Evolutionary conservation across 2,329 filamentous ascomycete genomes (phyloP), one percentile per base, ranked within the genome.

Genomic region (Colletotrichum cereale): DNA sequence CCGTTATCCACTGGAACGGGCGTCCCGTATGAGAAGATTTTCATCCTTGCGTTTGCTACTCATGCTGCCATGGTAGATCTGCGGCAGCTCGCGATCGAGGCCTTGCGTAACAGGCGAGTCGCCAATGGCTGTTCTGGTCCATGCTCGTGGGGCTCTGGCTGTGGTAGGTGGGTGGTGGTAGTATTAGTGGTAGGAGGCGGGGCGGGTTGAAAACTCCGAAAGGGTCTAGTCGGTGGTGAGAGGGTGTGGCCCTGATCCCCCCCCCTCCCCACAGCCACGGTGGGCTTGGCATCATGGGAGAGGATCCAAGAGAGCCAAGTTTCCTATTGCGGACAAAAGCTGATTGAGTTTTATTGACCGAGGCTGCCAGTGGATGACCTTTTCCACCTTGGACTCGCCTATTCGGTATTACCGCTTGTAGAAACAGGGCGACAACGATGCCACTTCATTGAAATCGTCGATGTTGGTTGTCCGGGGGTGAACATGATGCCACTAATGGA

Each of bases 161-260:
- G 64, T 66, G 57, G 65, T 63, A 60, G 69, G 58, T 63, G 66
- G 69, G 58, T 64, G 58, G 21, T 44, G 16, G 40, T 44, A n/a
- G 40, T 42, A 3, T 42, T n/a, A n/a, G 21, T n/a, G 21, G 16
- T 42, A 42, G 18, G 42, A 47, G 44, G 44, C 44, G 69, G 68
- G 69, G 60, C 69, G 53, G 65, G 38, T 69, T 63, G 69, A 72
- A 72, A 72, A 72, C 69, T 69, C 69, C 69, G 69, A 72, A 72
- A 72, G 66, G 58, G 69, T 72, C 65, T 68, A 65, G 18, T 63
- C 58, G 62, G 58, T 71, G 68, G 16, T 62, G 68, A 68, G 68
- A 63, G 38, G 68, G 58, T 57, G 65, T 63, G 68, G 69, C 66
- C 52, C 58, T 69, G 58, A 63, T 55, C 64, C 58, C 48, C 53